Percentiles rank a stretch among this genome's conserved stretches.
Evolutionary conservation across 768 basidiomycete species (phyloP).

Genomic region (Dioszegia aurantiaca): DNA sequence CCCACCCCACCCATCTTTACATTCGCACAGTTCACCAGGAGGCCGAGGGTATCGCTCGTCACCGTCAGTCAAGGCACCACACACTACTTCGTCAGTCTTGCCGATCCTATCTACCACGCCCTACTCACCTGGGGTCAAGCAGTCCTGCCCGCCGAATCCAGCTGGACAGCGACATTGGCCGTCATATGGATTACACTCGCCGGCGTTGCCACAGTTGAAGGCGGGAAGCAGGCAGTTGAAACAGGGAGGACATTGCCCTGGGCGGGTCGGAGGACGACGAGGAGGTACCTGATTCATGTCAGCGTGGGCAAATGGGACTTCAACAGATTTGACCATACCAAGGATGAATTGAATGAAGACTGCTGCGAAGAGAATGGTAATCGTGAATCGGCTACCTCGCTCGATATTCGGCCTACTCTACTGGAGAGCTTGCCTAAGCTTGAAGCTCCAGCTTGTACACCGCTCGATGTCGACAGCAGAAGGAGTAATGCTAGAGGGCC

Average conservation of each 20-base stretch:
- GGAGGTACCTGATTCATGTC: slow-evolving; percentile 8
- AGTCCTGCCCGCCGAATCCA: slow-evolving; percentile 97
- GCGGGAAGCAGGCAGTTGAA: slow-evolving; percentile 94
- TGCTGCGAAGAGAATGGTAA: neutral
- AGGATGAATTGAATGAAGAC: neutral
- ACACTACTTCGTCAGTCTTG: slow-evolving; percentile 60
- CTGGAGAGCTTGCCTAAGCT: neutral
- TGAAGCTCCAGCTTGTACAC: no score
- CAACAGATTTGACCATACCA: neutral
- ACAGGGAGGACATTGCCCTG: slow-evolving; percentile 58
- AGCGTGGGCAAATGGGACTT: neutral
- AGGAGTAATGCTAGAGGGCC: no score
- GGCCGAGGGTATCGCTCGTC: slow-evolving; percentile 76
- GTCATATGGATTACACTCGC: slow-evolving; percentile 82
- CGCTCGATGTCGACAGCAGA: no score
- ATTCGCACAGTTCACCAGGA: slow-evolving; percentile 72
- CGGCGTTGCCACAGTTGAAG: slow-evolving; percentile 89
- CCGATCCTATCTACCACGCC: neutral
- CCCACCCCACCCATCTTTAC: slow-evolving; percentile 91
- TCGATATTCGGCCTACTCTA: neutral
- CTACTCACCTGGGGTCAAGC: slow-evolving; percentile 83
- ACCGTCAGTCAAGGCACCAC: slow-evolving; percentile 89
- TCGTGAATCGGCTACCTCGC: neutral
- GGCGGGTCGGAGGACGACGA: slow-evolving; percentile 3
- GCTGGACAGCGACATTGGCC: slow-evolving; percentile 95